Evolutionary conservation across 163 green algal species (phyloP), one percentile per base, ranked within the genome.

Genomic region (Scenedesmus sp.): DNA sequence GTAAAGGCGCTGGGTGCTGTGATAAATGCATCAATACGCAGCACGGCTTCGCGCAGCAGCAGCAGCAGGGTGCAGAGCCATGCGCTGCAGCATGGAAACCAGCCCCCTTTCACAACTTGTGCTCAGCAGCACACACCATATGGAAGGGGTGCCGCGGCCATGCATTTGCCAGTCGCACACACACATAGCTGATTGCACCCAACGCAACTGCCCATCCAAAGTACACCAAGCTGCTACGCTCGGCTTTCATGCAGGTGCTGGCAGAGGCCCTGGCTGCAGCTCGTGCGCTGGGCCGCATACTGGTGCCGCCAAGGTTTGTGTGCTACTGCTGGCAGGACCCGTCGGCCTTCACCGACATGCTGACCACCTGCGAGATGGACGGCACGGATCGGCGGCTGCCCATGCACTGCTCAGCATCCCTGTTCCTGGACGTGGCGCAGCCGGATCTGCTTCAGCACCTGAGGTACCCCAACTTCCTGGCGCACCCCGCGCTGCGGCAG

Each of bases 291-390:
- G 42, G 42, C 12, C 40, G 83, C 16, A n/a, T 81, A 0, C 83
- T 89, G 1, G 83, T 89, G 40, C 83, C 83, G 16, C 83, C 83
- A 35, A 59, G 83, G 26, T 82, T 89, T 20, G 24, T 89, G 7
- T 89, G 83, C 46, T 89, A 81, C 40, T 89, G 83, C 59, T 82
- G 26, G 24, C 59, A 89, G 37, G 83, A 89, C 59, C 46, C 83
- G 3, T 81, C 61, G 18, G 59, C 22, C 3, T 59, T n/a, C 33
- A 49, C 61, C 6, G 83, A 89, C 83, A 65, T 65, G 59, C 40
- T 89, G 40, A 18, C 68, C 42, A 81, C 42, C 26, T 89, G 83
- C 40, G 33, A 43, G 3, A 35, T 44, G 26, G 12, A 33, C 4
- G 83, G 83, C 37, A 81, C 12, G 3, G 83, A 89, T 16, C 51